Evolutionary conservation across 805 yeast genomes (phyloP).

Genomic region (Barnettozyma californica): DNA sequence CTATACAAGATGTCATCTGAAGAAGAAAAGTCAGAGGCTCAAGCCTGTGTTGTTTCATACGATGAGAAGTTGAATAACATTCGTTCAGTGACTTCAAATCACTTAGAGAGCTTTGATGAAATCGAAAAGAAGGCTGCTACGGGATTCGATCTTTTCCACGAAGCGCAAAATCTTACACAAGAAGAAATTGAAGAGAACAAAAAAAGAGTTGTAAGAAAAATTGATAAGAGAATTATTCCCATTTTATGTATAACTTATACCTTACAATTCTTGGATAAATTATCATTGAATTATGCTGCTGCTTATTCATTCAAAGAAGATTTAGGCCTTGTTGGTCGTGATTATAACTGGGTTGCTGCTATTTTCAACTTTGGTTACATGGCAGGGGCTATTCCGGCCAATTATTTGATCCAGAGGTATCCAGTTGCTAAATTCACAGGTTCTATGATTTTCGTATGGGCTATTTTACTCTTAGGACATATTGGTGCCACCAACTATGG

Average conservation of each 20-base stretch:
- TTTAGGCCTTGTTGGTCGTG: constrained; percentile 7
- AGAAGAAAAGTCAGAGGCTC: constrained; percentile 1
- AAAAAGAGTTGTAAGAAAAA: constrained; percentile 2
- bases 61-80: neutral
- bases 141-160: constrained; percentile 5
- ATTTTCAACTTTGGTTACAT: constrained; percentile 9
- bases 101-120: constrained; percentile 2
- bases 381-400: constrained; percentile 6
- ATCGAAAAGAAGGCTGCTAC: constrained; percentile 5
- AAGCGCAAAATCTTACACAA: constrained; percentile 5
- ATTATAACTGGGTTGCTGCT: constrained; percentile 8
- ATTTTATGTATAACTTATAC: constrained; percentile 5
- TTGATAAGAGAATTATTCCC: constrained; percentile 5
- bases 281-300: constrained; percentile 7
- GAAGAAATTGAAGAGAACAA: constrained; percentile 3
- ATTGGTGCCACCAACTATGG: constrained; percentile 7
- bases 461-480: constrained; percentile 1
- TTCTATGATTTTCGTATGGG: constrained; percentile 4
- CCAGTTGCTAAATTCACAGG: constrained; percentile 6
- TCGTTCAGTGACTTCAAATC: constrained; percentile 1
- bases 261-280: constrained; percentile 5
- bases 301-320: constrained; percentile 5
- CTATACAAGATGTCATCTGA: constrained; percentile 2
- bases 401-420: constrained; percentile 4
- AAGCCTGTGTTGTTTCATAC: constrained; percentile 1